Evolutionary conservation across 768 basidiomycete species (phyloP).

Genomic region (Gymnopilus dilepis): DNA sequence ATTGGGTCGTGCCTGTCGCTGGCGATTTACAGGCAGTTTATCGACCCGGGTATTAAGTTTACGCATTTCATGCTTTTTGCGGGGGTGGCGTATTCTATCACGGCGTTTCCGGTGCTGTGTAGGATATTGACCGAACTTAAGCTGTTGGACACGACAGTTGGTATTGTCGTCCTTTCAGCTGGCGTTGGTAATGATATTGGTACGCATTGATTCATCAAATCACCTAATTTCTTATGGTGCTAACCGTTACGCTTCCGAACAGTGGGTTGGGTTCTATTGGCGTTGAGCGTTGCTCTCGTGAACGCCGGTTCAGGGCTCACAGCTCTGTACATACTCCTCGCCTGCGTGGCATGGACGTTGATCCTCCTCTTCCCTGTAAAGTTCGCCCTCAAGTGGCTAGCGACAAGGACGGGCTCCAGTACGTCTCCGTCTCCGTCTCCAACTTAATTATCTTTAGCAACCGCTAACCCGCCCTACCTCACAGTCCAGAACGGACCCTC

Average conservation of each 20-base stretch:
- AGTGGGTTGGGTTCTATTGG: constrained; percentile 88
- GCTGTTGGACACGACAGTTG: constrained; percentile 89
- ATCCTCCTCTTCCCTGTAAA: constrained; percentile 75
- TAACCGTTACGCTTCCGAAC: neutral
- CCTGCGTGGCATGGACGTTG: constrained; percentile 80
- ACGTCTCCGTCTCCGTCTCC: constrained; percentile 23
- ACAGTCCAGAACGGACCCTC: constrained; percentile 79
- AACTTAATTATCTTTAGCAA: neutral
- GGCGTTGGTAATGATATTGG: constrained; percentile 88
- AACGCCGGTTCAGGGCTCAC: constrained; percentile 85
- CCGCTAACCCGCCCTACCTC: neutral
- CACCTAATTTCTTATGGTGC: neutral
- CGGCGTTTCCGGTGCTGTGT: constrained; percentile 85
- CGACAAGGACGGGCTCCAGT: constrained; percentile 77
- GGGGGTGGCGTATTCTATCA: constrained; percentile 89
- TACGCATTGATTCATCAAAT: constrained; percentile 24
- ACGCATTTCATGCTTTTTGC: constrained; percentile 95
- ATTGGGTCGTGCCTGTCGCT: constrained; percentile 70
- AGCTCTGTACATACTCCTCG: constrained; percentile 84
- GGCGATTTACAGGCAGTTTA: constrained; percentile 77
- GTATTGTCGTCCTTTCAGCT: constrained; percentile 90
- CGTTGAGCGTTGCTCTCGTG: constrained; percentile 90
- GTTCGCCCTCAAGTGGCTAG: constrained; percentile 69
- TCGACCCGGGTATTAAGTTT: constrained; percentile 69
- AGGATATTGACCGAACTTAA: constrained; percentile 91